Evolutionary conservation across 2,329 filamentous ascomycete genomes (phyloP), one percentile per base, ranked within the genome.

Genomic region (Talaromyces verruculosus): DNA sequence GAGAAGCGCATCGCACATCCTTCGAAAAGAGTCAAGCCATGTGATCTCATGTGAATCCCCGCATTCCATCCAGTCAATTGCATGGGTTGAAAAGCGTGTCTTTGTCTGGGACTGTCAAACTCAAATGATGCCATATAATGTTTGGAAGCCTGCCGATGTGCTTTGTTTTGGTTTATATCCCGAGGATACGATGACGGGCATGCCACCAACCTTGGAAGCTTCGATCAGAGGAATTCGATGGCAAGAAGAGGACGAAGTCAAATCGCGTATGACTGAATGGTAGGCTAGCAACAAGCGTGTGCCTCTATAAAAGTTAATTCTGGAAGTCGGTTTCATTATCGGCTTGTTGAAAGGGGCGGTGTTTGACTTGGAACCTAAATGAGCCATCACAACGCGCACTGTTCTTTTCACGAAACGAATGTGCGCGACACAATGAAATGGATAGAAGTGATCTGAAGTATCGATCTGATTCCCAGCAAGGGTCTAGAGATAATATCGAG

Each of bases 11-110:
- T 35, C 30, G 7, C 28, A 22, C 30, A 19, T 55, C 53, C 33
- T 57, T 37, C 11, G n/a, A 57, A 57, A 19, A 55, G 30, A 39
- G 33, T 39, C 53, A 57, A 19, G 11, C 53, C 53, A 57, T 57
- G 33, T 57, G 53, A 57, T 57, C 33, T 25, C 33, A 33, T 37
- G 33, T 35, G 15, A 22, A 22, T 11, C 53, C 53, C 53, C 30
- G 53, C 53, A 57, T 57, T 57, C 53, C n/a, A 39, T 57, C 19
- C 11, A 25, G 33, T 57, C 51, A 25, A 57, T 57, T 57, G 53
- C 51, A 35, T 55, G 51, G 30, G 22, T 22, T n/a, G 30, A n/a
- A 55, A 55, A 37, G 51, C 19, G 30, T 57, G 53, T 57, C 30
- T 39, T 57, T 57, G n/a, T 10, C 28, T 53, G 8, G 49, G 7